Conservation (phyloP, 208 protist genomes). For the Kentomonas sorsogonicus region DNA sequence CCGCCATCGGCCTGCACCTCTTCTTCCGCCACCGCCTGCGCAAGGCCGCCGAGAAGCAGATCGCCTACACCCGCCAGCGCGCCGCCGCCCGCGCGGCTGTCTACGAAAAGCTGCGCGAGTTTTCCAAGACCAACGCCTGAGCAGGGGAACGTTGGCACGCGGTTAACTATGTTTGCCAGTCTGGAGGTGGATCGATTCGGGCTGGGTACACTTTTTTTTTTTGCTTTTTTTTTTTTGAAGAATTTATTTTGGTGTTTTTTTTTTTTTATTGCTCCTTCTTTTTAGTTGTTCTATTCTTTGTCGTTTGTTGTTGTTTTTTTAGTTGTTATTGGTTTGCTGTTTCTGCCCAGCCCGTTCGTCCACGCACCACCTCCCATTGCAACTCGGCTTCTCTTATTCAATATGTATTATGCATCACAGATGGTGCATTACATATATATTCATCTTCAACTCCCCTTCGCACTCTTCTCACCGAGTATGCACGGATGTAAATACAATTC, state of each 20-base stretch:
- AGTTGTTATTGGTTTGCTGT: background rate
- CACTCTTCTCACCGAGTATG: background rate
- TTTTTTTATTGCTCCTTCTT: slow-evolving; percentile 11
- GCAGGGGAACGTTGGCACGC: background rate
- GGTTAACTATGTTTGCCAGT: background rate
- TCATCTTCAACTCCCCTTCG: slow-evolving; percentile 3
- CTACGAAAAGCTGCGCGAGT: background rate
- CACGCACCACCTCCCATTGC: background rate
- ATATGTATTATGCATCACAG: background rate
- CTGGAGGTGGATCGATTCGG: background rate
- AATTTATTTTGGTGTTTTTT: slow-evolving; percentile 10
- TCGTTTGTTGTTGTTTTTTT: slow-evolving; percentile 9
- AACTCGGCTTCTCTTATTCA: background rate
- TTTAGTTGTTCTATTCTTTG: background rate
- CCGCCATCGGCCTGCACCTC: too few relatives aligned
- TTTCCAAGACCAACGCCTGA: background rate
- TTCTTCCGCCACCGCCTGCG: background rate
- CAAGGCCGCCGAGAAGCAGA: background rate
- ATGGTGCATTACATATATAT: background rate
- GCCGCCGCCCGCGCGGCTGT: background rate
- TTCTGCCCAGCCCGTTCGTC: background rate
- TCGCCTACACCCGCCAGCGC: background rate
- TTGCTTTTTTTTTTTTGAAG: background rate
- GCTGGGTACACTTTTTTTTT: too few relatives aligned
- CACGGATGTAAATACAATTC: background rate